Conservation (phyloP, 345 rosid genomes). For the Gossypium herbaceum region DNA sequence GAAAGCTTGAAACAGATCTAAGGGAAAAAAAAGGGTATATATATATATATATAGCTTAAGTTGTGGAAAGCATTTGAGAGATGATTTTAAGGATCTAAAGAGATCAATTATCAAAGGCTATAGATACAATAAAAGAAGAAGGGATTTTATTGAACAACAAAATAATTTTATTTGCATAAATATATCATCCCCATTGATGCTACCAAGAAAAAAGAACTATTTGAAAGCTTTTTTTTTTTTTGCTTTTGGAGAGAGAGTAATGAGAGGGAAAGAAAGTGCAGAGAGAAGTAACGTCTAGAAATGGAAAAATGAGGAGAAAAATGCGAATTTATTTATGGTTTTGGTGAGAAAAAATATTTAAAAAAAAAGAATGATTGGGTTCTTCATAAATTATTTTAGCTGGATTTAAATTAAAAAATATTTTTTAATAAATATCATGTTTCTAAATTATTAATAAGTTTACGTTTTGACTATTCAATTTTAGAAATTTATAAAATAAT, state of each 20-base stretch:
- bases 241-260: neutral
- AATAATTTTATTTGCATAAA: no score
- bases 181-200: conserved; percentile 17
- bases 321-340: neutral
- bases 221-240: no score
- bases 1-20: conserved; percentile 10
- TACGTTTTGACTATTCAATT: fast-evolving
- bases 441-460: no score
- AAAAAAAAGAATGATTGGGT: no score
- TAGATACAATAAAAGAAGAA: neutral
- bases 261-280: conserved; percentile 3
- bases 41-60: neutral
- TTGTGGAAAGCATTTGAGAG: neutral
- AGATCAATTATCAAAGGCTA: neutral
- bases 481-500: no score
- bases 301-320: neutral
- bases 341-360: neutral
- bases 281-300: conserved; percentile 14
- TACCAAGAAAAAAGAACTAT: conserved; percentile 10
- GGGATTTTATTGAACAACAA: neutral
- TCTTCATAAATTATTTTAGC: no score
- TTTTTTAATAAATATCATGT: no score
- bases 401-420: no score
- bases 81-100: neutral
- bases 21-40: neutral